Evolutionary conservation across 139 green algal species (phyloP).

Genomic region (Pedinophyceae sp.): DNA sequence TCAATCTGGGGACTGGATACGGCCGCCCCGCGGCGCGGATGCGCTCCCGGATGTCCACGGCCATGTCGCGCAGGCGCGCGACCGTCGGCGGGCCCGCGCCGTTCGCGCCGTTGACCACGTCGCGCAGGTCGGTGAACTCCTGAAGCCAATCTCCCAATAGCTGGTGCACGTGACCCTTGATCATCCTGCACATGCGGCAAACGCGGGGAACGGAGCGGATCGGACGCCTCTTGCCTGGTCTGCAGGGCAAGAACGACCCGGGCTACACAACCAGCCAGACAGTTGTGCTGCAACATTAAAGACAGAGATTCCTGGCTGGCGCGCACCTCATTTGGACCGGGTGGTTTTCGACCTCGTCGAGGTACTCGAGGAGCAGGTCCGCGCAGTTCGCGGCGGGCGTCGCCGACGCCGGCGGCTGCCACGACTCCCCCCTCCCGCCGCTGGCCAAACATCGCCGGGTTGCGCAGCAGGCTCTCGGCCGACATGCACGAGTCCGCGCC

Average conservation of each 20-base stretch:
- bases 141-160: constrained; percentile 23
- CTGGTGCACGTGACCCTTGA: constrained; percentile 23
- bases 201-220: background rate
- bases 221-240: background rate
- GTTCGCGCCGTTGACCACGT: no score
- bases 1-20: no score
- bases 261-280: background rate
- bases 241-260: background rate
- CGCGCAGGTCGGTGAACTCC: background rate
- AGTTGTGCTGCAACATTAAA: background rate
- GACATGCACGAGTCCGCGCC: constrained; percentile 68
- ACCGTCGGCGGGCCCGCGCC: no score
- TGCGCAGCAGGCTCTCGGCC: constrained; percentile 62
- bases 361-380: constrained; percentile 67
- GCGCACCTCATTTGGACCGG: constrained; percentile 36
- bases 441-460: constrained; percentile 62
- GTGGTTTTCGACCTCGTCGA: constrained; percentile 43
- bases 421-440: background rate
- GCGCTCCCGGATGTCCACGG: no score
- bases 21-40: no score
- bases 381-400: constrained; percentile 14
- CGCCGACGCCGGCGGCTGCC: background rate
- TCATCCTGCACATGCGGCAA: constrained; percentile 4
- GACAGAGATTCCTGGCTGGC: background rate
- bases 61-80: no score